phyloP scores from a whole-genome alignment of 2,329 filamentous ascomycete genomes.

The Mycosphaerella sp. region DNA sequence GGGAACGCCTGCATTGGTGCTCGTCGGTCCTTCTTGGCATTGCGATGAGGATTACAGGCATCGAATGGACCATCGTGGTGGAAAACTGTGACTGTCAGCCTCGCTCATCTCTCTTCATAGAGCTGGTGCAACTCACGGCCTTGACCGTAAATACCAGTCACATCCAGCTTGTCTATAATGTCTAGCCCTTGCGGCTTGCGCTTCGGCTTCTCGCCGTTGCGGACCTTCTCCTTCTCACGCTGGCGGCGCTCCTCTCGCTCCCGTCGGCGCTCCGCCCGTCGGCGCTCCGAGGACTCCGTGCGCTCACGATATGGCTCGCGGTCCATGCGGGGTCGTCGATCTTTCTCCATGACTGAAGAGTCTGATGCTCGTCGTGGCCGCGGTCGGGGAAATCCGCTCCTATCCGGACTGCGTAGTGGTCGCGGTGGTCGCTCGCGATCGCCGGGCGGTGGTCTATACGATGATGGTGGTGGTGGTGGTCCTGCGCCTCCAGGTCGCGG shows the following conservation, averaged over 20 bases:
- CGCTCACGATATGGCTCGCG: constrained; percentile 26
- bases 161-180: constrained; percentile 93
- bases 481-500: constrained; percentile 41
- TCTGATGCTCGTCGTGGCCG: constrained; percentile 66
- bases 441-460: constrained; percentile 57
- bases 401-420: constrained; percentile 35
- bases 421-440: constrained; percentile 41
- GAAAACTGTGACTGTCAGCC: constrained; percentile 58
- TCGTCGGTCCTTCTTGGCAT: constrained; percentile 70
- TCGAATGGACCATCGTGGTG: constrained; percentile 98
- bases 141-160: constrained; percentile 89
- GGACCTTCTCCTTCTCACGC: constrained; percentile 35
- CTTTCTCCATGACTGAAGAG: constrained; percentile 62
- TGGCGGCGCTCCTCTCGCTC: constrained; percentile 51
- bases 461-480: constrained; percentile 26
- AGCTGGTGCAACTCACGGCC: constrained; percentile 59
- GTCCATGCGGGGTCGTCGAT: constrained; percentile 52
- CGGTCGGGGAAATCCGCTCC: constrained; percentile 37
- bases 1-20: constrained; percentile 97
- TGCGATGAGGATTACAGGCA: constrained; percentile 89
- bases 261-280: constrained; percentile 39
- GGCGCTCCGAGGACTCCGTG: constrained; percentile 47
- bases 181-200: constrained; percentile 56
- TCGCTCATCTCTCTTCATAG: neutral
- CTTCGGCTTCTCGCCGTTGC: constrained; percentile 35